phyloP scores from a whole-genome alignment of 495 filamentous ascomycete genomes.

The Trichoderma virens region DNA sequence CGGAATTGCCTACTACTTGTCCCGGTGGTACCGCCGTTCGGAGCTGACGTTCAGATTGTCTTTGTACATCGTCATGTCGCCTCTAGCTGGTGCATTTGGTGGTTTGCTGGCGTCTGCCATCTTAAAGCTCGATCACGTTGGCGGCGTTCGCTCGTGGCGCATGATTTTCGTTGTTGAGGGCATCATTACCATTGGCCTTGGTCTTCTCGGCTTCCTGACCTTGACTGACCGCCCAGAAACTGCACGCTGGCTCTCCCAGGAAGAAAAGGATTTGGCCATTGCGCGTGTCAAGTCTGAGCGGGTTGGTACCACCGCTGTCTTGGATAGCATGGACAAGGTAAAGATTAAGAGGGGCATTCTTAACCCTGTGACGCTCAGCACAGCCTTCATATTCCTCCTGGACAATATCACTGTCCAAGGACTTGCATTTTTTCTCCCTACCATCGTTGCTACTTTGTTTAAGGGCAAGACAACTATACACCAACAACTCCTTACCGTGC shows the following conservation, averaged over 20 bases:
- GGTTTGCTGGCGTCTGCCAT: constrained; percentile 67
- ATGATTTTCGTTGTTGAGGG: constrained; percentile 78
- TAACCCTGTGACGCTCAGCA: neutral
- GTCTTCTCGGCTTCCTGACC: constrained; percentile 55
- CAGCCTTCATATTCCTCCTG: constrained; percentile 52
- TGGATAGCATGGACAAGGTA: constrained; percentile 24
- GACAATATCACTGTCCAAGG: constrained; percentile 52
- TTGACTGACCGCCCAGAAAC: constrained; percentile 41
- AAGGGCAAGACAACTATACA: constrained; percentile 44
- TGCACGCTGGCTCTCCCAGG: constrained; percentile 32
- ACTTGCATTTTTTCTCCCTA: constrained; percentile 52
- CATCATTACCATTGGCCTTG: constrained; percentile 57
- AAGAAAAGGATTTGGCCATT: constrained; percentile 32
- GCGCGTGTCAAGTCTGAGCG: constrained; percentile 23
- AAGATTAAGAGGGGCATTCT: constrained; percentile 22
- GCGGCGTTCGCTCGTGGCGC: constrained; percentile 59
- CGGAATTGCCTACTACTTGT: constrained; percentile 66
- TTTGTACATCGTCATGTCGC: constrained; percentile 74
- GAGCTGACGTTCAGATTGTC: constrained; percentile 66
- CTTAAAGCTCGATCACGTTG: constrained; percentile 58
- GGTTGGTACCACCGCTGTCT: constrained; percentile 48
- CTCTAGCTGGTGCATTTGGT: constrained; percentile 70
- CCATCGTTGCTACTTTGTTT: constrained; percentile 50
- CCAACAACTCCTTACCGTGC: constrained; percentile 33
- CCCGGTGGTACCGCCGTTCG: constrained; percentile 60